Conservation (phyloP, 2,329 filamentous ascomycete genomes). For the Phyllosticta ampelicida region DNA sequence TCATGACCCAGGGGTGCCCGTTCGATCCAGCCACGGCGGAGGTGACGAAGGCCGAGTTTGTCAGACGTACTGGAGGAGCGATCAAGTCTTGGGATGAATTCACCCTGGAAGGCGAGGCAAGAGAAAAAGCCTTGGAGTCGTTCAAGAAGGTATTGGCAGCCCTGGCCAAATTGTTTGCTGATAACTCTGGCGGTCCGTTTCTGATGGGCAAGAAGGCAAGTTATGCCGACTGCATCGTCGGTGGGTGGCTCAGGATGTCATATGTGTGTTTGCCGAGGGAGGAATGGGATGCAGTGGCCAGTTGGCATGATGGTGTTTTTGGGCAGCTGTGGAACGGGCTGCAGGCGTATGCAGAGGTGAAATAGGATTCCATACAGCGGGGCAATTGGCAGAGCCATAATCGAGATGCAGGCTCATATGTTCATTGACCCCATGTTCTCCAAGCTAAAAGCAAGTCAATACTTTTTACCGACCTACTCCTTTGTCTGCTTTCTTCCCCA, state of each 20-base stretch:
- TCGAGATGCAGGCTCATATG: too few relatives aligned
- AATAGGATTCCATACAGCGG: not conserved
- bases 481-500: conserved; percentile 61
- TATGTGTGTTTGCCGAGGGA: conserved; percentile 27
- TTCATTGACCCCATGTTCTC: too few relatives aligned
- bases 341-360: conserved; percentile 12
- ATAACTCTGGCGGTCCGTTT: conserved; percentile 37
- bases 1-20: conserved; percentile 35
- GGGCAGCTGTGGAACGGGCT: conserved; percentile 39
- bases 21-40: conserved; percentile 42
- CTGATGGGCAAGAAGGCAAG: conserved; percentile 35
- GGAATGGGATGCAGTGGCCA: conserved; percentile 39
- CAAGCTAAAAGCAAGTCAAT: too few relatives aligned
- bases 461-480: too few relatives aligned
- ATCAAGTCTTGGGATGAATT: conserved; percentile 36
- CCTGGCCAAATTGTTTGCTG: conserved; percentile 32
- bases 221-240: conserved; percentile 49
- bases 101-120: conserved; percentile 25
- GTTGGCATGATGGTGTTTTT: conserved; percentile 44
- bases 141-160: conserved; percentile 34
- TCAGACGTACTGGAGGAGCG: conserved; percentile 34
- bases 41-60: conserved; percentile 37
- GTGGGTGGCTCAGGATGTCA: conserved; percentile 45
- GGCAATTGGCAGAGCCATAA: too few relatives aligned
- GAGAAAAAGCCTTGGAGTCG: conserved; percentile 28